Percentiles rank a stretch among this genome's conserved stretches.
phyloP scores from a whole-genome alignment of 139 green algal species.

The Dunaliella primolecta region DNA sequence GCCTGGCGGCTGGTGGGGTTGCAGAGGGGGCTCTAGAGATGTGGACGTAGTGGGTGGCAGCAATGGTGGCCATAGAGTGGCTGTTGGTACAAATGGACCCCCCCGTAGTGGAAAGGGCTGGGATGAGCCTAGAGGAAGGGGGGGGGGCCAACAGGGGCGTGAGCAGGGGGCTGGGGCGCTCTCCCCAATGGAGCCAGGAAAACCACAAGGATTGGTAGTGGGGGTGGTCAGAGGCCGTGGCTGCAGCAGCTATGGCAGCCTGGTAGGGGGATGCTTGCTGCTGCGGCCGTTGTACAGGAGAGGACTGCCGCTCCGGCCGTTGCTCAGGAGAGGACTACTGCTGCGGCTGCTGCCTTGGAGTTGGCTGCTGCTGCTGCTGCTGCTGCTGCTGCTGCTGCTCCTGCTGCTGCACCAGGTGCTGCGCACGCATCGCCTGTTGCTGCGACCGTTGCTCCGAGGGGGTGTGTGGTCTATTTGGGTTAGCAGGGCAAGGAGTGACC shows the following conservation, averaged over 20 bases:
- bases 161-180: not conserved
- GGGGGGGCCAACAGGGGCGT: not conserved
- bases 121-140: not conserved
- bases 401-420: not conserved
- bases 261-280: not conserved
- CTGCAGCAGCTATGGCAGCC: not conserved
- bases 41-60: not conserved
- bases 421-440: not conserved
- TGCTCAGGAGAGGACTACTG: not conserved
- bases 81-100: not conserved
- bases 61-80: not conserved
- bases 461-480: too few relatives aligned
- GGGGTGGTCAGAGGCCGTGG: not conserved
- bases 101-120: not conserved
- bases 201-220: not conserved
- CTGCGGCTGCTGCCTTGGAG: not conserved
- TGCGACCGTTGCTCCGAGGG: not conserved
- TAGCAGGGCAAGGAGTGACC: too few relatives aligned
- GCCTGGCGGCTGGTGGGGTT: not conserved
- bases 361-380: not conserved
- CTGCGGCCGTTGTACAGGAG: not conserved
- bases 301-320: not conserved
- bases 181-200: not conserved
- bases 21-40: not conserved
- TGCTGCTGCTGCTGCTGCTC: constrained; percentile 12